A percentile compares a stretch with the other conserved stretches of the same genome.
Conservation (phyloP, 306 rosid species). For the Dryas drummondii region DNA sequence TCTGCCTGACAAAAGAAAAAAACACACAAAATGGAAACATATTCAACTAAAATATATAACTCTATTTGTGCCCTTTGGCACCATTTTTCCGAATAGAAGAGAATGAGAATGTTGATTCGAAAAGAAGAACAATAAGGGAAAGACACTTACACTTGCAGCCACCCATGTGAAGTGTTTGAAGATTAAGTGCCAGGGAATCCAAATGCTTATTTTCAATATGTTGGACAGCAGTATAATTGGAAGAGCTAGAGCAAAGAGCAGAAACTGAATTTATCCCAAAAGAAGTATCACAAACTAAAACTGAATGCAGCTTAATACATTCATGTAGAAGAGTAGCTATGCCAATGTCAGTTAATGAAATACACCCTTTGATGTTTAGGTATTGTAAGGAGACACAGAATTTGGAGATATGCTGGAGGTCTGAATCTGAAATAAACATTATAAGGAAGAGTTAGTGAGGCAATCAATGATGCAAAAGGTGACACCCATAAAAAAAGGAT, state of each 20-base stretch:
- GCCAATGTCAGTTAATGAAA: slow-evolving; percentile 65
- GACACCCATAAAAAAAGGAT: not conserved
- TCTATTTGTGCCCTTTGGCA: not conserved
- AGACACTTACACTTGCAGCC: slow-evolving; percentile 65
- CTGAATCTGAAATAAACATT: slow-evolving; percentile 51
- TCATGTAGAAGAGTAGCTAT: slow-evolving; percentile 51
- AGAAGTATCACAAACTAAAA: slow-evolving; percentile 64
- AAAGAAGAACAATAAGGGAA: slow-evolving; percentile 21
- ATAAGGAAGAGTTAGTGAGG: slow-evolving; percentile 6
- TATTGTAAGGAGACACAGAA: slow-evolving; percentile 51
- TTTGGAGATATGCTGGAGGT: slow-evolving; percentile 54
- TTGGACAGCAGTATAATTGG: slow-evolving; percentile 29
- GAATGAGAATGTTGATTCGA: not conserved
- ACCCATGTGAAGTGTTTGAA: slow-evolving; percentile 67
- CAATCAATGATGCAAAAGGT: not conserved
- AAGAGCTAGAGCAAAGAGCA: slow-evolving; percentile 58
- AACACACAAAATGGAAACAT: not conserved
- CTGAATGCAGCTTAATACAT: slow-evolving; percentile 51
- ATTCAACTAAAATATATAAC: not conserved
- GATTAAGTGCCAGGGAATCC: slow-evolving; percentile 52
- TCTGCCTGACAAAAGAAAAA: not conserved
- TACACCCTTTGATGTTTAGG: slow-evolving; percentile 74
- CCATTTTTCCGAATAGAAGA: not conserved
- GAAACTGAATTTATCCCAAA: slow-evolving; percentile 64
- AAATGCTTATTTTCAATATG: slow-evolving; percentile 26